Base-by-base conservation (phyloP, 2,329 filamentous ascomycete species). In the Fragosphaeria purpurea region DNA sequence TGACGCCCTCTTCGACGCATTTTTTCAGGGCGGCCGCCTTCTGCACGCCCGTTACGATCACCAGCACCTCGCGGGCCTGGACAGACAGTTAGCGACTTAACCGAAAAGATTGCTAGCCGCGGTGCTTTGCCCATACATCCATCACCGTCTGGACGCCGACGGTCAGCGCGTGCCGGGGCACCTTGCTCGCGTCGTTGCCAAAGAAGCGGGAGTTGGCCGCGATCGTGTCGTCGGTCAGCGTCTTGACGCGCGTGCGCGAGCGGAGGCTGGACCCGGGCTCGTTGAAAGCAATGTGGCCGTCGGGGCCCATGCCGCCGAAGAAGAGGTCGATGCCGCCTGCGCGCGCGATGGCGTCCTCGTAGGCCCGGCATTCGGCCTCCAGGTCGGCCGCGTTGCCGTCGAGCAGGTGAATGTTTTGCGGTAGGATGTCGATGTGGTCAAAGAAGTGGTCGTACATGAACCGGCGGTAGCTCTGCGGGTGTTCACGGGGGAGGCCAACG, bases 401-500 rank as follows among this genome's bases (percentile, higher is more conserved):
- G n/a, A 88, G 73, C 60, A 88, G 85, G 62, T 88, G 80, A 57
- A 88, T 79, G 52, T 72, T 86, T 55, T 74, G 71, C 1, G 83
- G 83, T 50, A 76, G 72, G 55, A 88, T 79, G 62, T 88, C 80
- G 57, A 88, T 77, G 53, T 73, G 83, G 39, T 79, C 82, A 70
- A 89, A 88, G 70, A 88, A 85, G 67, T 88, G 75, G 67, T 80
- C 81, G 72, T 85, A 87, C 85, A 88, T 88, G 72, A 87, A 88
- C 60, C 78, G 81, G 69, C 88, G 84, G 66, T 88, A 88, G 62
- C 79, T 84, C 62, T 87, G 80, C 4, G 84, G 83, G 63, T 88
- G 85, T 57, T 85, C 80, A 55, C 80, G 76, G 30, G 84, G 80
- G 46, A 88, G 74, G 44, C 80, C 81, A 54, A 88, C 81, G 61